Evolutionary conservation across 1,139 yeast species (phyloP).

Genomic region (Schwanniomyces etchellsii): DNA sequence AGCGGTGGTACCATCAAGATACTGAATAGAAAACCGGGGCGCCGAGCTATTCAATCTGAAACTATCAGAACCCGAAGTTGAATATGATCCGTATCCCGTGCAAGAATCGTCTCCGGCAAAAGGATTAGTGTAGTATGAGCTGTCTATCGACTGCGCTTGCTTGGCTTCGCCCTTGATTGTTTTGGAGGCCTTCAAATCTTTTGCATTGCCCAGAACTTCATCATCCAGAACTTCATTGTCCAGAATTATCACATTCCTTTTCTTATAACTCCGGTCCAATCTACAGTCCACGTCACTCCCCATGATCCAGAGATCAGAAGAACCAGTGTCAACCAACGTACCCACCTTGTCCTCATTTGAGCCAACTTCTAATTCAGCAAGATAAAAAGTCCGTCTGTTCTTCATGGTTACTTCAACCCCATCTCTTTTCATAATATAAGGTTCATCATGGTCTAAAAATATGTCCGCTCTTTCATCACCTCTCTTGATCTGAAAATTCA

Average conservation of each 20-base stretch:
- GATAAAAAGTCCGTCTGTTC: conserved; percentile 45
- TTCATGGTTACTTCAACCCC: conserved; percentile 30
- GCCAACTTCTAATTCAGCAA: conserved; percentile 35
- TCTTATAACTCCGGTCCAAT: background rate
- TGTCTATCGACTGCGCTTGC: conserved; percentile 1
- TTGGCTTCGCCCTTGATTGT: background rate
- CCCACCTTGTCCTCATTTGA: conserved; percentile 23
- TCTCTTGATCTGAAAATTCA: conserved; percentile 23
- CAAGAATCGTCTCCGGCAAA: conserved; percentile 17
- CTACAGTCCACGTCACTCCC: conserved; percentile 25
- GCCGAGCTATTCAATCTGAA: conserved; percentile 30
- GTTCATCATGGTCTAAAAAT: conserved; percentile 9
- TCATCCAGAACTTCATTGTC: background rate
- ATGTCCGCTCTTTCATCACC: conserved; percentile 16
- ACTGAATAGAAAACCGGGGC: conserved; percentile 37
- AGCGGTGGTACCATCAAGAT: conserved; percentile 62
- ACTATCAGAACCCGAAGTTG: conserved; percentile 26
- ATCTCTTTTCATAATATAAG: conserved; percentile 26
- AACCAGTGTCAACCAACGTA: conserved; percentile 41
- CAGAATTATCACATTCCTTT: conserved; percentile 2
- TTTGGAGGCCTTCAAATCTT: background rate
- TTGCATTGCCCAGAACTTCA: background rate
- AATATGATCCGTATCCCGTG: conserved; percentile 35
- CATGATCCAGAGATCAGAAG: conserved; percentile 45
- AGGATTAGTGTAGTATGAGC: conserved; percentile 1